Evolutionary conservation across 345 rosid species (phyloP).

Genomic region (Laguncularia racemosa): DNA sequence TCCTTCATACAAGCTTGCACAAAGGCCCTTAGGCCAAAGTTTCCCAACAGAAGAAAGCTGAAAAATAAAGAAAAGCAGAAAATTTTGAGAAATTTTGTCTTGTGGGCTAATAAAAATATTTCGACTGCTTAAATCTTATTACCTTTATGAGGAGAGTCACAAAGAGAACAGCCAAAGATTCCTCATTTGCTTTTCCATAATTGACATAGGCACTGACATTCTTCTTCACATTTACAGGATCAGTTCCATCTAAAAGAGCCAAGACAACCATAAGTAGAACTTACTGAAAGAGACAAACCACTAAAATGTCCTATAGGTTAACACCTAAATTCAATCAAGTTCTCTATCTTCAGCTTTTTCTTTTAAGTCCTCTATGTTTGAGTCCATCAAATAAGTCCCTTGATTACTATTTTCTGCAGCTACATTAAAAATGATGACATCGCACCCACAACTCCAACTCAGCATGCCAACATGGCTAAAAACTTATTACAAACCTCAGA

Average conservation of each 20-base stretch:
- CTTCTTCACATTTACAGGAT: constrained; percentile 25
- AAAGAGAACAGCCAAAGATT: constrained; percentile 31
- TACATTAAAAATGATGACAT: no score
- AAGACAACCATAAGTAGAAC: background rate
- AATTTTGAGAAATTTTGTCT: background rate
- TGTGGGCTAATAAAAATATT: background rate
- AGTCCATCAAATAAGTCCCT: background rate
- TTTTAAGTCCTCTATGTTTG: no score
- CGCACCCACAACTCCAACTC: no score
- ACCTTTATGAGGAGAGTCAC: constrained; percentile 27
- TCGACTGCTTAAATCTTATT: background rate
- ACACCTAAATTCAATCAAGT: no score
- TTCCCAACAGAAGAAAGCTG: constrained; percentile 44
- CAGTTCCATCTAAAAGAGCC: constrained; percentile 33
- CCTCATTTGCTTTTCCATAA: constrained; percentile 33
- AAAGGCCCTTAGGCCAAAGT: constrained; percentile 49
- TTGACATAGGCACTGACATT: constrained; percentile 27
- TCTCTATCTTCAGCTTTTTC: no score
- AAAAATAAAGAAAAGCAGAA: constrained; percentile 1
- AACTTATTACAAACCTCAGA: no score
- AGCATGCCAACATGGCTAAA: no score
- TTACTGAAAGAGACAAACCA: background rate
- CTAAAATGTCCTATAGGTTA: background rate
- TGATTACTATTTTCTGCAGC: no score
- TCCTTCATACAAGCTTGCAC: constrained; percentile 36